phyloP scores from a whole-genome alignment of 2,329 filamentous ascomycete genomes.

The Exophiala bonariae region DNA sequence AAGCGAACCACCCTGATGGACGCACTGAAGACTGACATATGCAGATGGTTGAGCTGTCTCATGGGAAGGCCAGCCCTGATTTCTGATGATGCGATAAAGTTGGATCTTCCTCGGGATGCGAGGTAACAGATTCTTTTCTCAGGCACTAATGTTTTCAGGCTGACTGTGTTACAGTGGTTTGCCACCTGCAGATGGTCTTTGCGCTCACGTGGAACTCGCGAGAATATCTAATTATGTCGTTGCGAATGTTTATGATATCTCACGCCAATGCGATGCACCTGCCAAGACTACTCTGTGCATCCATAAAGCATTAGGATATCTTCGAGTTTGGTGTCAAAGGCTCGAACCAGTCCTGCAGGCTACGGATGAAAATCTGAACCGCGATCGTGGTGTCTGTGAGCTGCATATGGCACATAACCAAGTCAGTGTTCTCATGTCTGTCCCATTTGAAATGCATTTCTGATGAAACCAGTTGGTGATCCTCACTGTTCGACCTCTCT shows the following conservation, averaged over 20 bases:
- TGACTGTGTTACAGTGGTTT: conserved; percentile 38
- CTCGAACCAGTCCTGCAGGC: conserved; percentile 43
- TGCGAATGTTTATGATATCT: conserved; percentile 47
- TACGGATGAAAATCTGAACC: conserved; percentile 34
- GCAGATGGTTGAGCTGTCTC: conserved; percentile 46
- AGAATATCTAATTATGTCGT: conserved; percentile 52
- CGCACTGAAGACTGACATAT: too few species aligned
- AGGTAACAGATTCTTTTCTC: conserved; percentile 1
- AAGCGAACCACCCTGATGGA: conserved; percentile 4
- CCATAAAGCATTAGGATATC: conserved; percentile 42
- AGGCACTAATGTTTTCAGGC: neutral
- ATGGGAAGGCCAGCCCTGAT: conserved; percentile 52
- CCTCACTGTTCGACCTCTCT: conserved; percentile 49
- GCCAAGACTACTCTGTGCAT: conserved; percentile 35
- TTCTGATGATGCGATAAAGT: conserved; percentile 48
- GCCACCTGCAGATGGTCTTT: conserved; percentile 46
- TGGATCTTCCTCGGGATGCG: conserved; percentile 38
- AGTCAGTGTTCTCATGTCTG: conserved; percentile 25
- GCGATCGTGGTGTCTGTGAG: conserved; percentile 12
- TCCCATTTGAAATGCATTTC: neutral
- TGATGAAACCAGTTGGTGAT: conserved; percentile 44
- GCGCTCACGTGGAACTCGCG: conserved; percentile 49
- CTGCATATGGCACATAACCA: conserved; percentile 54
- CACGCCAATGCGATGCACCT: conserved; percentile 32
- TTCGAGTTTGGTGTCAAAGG: conserved; percentile 43